Base-by-base conservation (phyloP, 495 filamentous ascomycete genomes). In the Thermochaetoides thermophila region DNA sequence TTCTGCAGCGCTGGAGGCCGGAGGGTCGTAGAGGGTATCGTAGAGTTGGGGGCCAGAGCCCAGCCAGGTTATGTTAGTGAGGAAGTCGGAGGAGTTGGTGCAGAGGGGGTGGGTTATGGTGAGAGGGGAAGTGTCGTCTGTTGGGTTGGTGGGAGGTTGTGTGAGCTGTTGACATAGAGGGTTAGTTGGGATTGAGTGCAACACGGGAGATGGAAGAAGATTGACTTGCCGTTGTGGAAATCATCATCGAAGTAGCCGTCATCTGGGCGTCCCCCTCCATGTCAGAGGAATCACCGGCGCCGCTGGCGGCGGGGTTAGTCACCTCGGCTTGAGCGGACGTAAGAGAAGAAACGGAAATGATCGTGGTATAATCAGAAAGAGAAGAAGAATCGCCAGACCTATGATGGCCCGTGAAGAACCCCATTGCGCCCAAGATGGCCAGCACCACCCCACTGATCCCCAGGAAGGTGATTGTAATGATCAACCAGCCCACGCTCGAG, bases 351-450 rank as follows among this genome's bases (percentile, higher is more conserved):
- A n/a, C n/a, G n/a, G n/a, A n/a, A n/a, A n/a, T n/a, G n/a, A n/a
- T n/a, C n/a, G n/a, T n/a, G n/a, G n/a, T n/a, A n/a, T n/a, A n/a
- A n/a, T n/a, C n/a, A n/a, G n/a, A n/a, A n/a, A n/a, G n/a, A n/a
- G n/a, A n/a, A n/a, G n/a, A n/a, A n/a, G n/a, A n/a, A n/a, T n/a
- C n/a, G n/a, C n/a, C n/a, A n/a, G n/a, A n/a, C n/a, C n/a, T n/a
- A n/a, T n/a, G n/a, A n/a, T n/a, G n/a, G n/a, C n/a, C n/a, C n/a
- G n/a, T n/a, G n/a, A n/a, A n/a, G n/a, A n/a, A n/a, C n/a, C n/a
- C 37, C 46, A 50, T 41, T 30, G 44, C 49, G 19, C 44, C 49
- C 8, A 53, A 40, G 15, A 53, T 50, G 8, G 49, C 49, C 22
- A 53, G 16, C 11, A 53, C 9, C 20, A 53, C 46, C 11, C 19